Evolutionary conservation across 164 flowering plant genomes (phyloP).

Genomic region (Platanus orientalis): DNA sequence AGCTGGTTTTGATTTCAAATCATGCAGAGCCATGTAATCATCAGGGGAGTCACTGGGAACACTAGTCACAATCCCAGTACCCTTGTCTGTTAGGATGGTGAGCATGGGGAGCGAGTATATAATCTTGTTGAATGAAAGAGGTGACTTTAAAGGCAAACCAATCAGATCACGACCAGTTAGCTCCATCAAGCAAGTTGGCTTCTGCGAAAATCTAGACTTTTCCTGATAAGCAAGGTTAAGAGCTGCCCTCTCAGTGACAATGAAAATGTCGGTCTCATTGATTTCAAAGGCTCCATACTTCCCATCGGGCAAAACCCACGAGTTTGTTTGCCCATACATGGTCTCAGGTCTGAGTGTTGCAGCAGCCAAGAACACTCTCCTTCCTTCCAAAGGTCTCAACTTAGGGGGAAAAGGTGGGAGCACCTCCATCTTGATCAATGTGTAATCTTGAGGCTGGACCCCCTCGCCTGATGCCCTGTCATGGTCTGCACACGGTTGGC

Average conservation of each 20-base stretch:
- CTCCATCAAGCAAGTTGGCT: conserved; percentile 72
- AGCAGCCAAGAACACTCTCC: conserved; percentile 70
- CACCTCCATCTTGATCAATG: conserved; percentile 87
- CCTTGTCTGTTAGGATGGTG: conserved; percentile 68
- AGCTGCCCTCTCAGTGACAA: conserved; percentile 73
- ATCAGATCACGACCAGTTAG: conserved; percentile 77
- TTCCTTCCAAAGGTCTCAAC: conserved; percentile 62
- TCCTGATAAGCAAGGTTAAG: conserved; percentile 81
- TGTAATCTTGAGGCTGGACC: conserved; percentile 87
- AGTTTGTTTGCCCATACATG: conserved; percentile 90
- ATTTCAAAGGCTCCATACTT: conserved; percentile 89
- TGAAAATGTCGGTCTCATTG: conserved; percentile 69
- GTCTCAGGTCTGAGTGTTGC: conserved; percentile 95
- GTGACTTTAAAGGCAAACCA: conserved; percentile 70
- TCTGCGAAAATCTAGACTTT: conserved; percentile 56
- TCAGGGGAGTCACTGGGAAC: conserved; percentile 96
- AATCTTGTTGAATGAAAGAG: conserved; percentile 44
- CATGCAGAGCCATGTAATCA: conserved; percentile 77
- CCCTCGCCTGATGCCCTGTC: conserved; percentile 94
- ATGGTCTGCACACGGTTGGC: conserved; percentile 95
- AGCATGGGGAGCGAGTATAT: conserved; percentile 80
- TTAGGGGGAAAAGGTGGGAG: conserved; percentile 66
- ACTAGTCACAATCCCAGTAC: conserved; percentile 89
- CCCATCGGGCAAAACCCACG: conserved; percentile 90
- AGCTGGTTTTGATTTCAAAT: conserved; percentile 65